Conservation (phyloP, 768 basidiomycete genomes). For the Naganishia onofrii region DNA sequence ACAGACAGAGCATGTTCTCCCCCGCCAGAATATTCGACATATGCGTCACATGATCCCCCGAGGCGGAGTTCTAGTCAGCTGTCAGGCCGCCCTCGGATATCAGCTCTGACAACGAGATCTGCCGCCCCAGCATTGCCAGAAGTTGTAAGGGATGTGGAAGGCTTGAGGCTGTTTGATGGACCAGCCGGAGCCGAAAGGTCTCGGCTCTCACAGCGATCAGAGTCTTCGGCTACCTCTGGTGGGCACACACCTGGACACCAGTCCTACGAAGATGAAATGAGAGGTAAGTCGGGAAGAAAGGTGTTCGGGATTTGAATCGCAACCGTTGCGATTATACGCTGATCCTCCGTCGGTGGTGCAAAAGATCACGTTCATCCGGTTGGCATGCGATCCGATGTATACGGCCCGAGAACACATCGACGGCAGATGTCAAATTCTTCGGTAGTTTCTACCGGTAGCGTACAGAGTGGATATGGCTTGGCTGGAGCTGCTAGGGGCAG, state of each 20-base stretch:
- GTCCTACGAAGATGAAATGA: constrained; percentile 34
- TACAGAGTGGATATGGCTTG: constrained; percentile 34
- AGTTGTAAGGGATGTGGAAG: constrained; percentile 17
- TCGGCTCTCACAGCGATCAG: constrained; percentile 2
- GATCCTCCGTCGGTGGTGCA: background rate
- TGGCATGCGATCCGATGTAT: constrained; percentile 25
- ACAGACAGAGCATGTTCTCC: constrained; percentile 12
- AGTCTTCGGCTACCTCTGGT: background rate
- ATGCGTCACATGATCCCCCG: constrained; percentile 16
- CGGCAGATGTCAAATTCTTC: constrained; percentile 47
- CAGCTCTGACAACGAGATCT: background rate
- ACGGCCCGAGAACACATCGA: constrained; percentile 36
- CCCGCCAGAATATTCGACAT: constrained; percentile 29
- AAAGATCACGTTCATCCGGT: constrained; percentile 32
- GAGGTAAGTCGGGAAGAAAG: constrained; percentile 26
- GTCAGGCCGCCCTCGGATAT: background rate
- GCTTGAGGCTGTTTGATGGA: constrained; percentile 23
- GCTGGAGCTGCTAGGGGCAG: constrained; percentile 10
- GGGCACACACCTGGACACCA: constrained; percentile 9
- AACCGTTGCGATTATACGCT: background rate
- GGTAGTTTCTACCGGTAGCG: constrained; percentile 43
- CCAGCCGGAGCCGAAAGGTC: background rate
- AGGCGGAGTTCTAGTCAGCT: background rate
- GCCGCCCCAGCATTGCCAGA: constrained; percentile 23
- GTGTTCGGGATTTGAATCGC: background rate